Conservation (phyloP, 164 flowering plant genomes). For the Umbellularia californica region DNA sequence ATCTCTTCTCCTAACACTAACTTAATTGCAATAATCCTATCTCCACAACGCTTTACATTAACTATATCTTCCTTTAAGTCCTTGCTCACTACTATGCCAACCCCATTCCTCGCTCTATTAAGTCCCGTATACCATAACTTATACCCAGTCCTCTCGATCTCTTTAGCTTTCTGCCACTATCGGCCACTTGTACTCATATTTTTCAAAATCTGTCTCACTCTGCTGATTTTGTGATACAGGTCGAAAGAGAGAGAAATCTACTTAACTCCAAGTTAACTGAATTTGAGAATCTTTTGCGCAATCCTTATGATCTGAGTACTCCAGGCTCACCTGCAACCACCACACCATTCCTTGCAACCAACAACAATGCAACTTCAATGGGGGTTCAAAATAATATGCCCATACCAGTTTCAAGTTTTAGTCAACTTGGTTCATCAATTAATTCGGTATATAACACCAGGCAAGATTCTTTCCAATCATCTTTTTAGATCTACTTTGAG, state of each 20-base stretch:
- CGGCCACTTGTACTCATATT: background rate
- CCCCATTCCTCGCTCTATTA: too few relatives aligned
- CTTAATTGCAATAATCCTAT: too few relatives aligned
- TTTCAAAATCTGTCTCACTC: background rate
- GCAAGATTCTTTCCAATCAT: constrained; percentile 22
- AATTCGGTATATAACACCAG: constrained; percentile 34
- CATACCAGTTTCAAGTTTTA: constrained; percentile 54
- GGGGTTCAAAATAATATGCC: constrained; percentile 33
- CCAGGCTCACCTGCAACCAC: constrained; percentile 24
- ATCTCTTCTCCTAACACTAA: too few relatives aligned
- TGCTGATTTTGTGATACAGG: constrained; percentile 35
- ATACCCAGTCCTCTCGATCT: too few relatives aligned
- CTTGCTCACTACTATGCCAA: too few relatives aligned
- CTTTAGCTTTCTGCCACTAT: too few relatives aligned
- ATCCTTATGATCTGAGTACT: constrained; percentile 38
- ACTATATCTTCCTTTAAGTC: too few relatives aligned
- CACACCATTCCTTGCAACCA: constrained; percentile 25
- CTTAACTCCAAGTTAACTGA: constrained; percentile 60
- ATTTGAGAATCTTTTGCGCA: constrained; percentile 57
- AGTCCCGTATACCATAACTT: too few relatives aligned
- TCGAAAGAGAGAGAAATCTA: constrained; percentile 76
- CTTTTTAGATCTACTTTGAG: background rate
- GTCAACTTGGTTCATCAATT: constrained; percentile 44
- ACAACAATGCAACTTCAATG: constrained; percentile 22
- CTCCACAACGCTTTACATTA: too few relatives aligned